Percentiles rank a stretch among this genome's conserved stretches.
Conservation (phyloP, 805 yeast species). For the Wickerhamomyces canadensis region DNA sequence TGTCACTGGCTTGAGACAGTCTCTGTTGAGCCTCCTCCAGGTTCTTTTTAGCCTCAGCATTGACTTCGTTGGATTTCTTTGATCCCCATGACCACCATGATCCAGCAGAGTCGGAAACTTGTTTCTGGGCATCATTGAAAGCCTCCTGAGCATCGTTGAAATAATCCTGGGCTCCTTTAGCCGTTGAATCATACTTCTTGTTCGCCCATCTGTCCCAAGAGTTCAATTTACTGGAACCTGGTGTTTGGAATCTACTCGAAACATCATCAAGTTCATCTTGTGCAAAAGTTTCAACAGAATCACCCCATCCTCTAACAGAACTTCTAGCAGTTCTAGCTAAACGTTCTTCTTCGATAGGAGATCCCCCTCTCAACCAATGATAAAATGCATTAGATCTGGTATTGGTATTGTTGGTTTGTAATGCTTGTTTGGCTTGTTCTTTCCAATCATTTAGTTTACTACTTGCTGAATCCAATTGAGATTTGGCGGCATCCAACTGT, state of each 20-base stretch:
- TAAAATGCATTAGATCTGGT: slow-evolving; percentile 14
- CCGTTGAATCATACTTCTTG: slow-evolving; percentile 18
- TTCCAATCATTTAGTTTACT: slow-evolving; percentile 15
- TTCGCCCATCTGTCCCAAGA: slow-evolving; percentile 21
- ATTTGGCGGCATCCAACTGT: slow-evolving; percentile 19
- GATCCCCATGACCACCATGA: slow-evolving; percentile 37
- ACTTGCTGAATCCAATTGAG: slow-evolving; percentile 15
- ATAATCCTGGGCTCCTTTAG: slow-evolving; percentile 23
- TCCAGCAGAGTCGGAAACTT: slow-evolving; percentile 26
- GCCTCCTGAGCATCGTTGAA: slow-evolving; percentile 28
- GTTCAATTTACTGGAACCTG: too few relatives aligned
- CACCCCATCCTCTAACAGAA: slow-evolving; percentile 43
- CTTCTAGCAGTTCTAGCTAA: slow-evolving; percentile 30
- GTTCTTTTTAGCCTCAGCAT: slow-evolving; percentile 25
- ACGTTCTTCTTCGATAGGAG: slow-evolving; percentile 25
- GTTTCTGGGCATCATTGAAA: slow-evolving; percentile 29
- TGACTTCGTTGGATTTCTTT: slow-evolving; percentile 30
- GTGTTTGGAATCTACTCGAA: too few relatives aligned
- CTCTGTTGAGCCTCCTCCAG: slow-evolving; percentile 24
- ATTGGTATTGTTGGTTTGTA: slow-evolving; percentile 5
- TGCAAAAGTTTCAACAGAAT: slow-evolving; percentile 37
- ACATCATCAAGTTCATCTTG: slow-evolving; percentile 32
- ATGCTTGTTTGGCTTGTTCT: slow-evolving; percentile 11
- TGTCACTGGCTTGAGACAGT: slow-evolving; percentile 12
- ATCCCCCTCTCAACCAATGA: slow-evolving; percentile 24